Base-by-base conservation (phyloP, 371 early-diverging fungal species). In the Mortierella sp. region DNA sequence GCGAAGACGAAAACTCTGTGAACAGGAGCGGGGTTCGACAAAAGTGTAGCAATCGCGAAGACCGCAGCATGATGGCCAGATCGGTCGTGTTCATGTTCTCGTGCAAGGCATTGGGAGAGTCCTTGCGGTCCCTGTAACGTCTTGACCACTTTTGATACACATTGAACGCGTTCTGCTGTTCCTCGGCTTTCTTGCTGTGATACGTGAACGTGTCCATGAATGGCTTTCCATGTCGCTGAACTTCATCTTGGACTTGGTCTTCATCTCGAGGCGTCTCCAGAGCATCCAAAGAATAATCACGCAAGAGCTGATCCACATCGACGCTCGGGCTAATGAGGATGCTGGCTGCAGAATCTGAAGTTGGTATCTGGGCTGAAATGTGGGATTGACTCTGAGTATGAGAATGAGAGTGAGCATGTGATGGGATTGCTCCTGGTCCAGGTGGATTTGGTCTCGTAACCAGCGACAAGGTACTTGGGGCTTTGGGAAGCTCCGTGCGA, bases 131-230 rank as follows among this genome's bases (percentile, higher is more conserved):
- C 40, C 79, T 67, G 58, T 84, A 86, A 1, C 85, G 83, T 31
- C 80, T 79, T n/a, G 86, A 86, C 90, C 90, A 90, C 74, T 89
- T 89, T 6, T 82, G 81, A 47, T 88, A 89, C 3, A 89, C 85
- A 37, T 83, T 84, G 52, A 84, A 84, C 0, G 88, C 89, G 48
- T 88, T 88, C 48, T 87, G 87, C 46, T 90, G 87, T 1, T 86
- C 87, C 46, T 85, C 81, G n/a, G 80, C 80, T 0, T 85, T 82
- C 57, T 84, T 85, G 10, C 85, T 82, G 56, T 85, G 82, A 10
- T 81, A 69, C 0, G 85, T 59, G 53, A 83, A 87, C 17, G 83
- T 77, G 10, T 85, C 83, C 40, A 90, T 61, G 59, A 87, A 90
- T 3, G 85, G 86, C 27, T 82, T 83, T 1, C 88, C 88, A 45